These are phyloP conservation scores for Pestalotiopsis sp. DNA, from an alignment of 2,329 filamentous ascomycete genomes.

Conservation along the genomic window DNA sequence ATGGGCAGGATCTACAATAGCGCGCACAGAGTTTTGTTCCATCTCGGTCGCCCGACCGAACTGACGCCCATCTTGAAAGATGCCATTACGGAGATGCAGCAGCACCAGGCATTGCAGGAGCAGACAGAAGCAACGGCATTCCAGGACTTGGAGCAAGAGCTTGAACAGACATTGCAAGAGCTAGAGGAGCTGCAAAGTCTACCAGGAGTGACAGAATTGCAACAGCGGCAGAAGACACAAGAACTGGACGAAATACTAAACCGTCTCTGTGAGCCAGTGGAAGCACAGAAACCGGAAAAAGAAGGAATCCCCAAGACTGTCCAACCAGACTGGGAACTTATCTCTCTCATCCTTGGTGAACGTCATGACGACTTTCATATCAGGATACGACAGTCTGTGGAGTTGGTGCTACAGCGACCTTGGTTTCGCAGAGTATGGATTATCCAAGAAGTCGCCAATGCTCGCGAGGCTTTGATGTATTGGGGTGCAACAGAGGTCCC, in stretches of 20 bases:
- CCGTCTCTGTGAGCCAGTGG: not conserved
- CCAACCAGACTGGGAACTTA: not conserved
- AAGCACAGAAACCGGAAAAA: not conserved
- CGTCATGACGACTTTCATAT: not conserved
- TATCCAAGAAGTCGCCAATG: not conserved
- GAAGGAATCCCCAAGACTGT: not conserved
- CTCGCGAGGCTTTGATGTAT: not conserved
- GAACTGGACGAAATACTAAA: not conserved
- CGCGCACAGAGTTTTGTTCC: not conserved
- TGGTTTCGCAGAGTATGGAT: not conserved
- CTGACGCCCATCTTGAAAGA: too few species aligned
- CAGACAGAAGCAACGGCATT: too few species aligned
- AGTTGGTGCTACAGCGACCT: not conserved
- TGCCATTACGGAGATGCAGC: too few species aligned
- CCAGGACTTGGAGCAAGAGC: not conserved
- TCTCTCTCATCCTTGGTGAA: not conserved
- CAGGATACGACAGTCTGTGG: not conserved
- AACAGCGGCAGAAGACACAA: not conserved
- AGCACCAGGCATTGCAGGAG: too few species aligned
- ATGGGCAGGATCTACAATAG: not conserved
- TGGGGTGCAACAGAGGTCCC: not conserved
- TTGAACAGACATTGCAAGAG: not conserved
- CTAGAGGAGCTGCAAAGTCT: not conserved
- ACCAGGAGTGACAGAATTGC: not conserved
- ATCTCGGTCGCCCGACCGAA: not conserved